A percentile compares a stretch with the other conserved stretches of the same genome.
phyloP scores from a whole-genome alignment of 2,329 filamentous ascomycete species.

The Thermothelomyces thermophilus region DNA sequence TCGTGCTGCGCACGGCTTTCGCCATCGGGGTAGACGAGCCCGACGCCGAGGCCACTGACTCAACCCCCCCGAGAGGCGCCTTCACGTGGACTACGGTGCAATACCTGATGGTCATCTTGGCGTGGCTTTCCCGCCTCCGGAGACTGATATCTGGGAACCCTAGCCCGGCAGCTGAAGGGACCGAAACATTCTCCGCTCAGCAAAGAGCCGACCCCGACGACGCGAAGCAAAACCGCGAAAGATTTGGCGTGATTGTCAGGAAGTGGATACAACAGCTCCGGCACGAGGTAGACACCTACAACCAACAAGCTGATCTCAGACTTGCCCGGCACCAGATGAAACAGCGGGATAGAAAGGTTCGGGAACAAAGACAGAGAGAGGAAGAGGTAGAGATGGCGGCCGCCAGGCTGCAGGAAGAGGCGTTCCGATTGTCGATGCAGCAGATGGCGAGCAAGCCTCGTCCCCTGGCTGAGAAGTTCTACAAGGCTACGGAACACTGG shows the following conservation, averaged over 20 bases:
- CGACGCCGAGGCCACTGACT: neutral
- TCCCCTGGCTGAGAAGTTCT: constrained; percentile 6
- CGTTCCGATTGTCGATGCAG: neutral
- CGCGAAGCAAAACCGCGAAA: neutral
- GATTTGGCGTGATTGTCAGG: neutral
- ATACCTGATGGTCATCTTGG: constrained; percentile 8
- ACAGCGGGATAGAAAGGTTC: constrained; percentile 6
- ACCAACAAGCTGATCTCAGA: constrained; percentile 5
- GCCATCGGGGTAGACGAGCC: constrained; percentile 3
- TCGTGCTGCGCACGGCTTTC: constrained; percentile 9
- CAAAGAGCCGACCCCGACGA: neutral
- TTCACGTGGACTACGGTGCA: constrained; percentile 14
- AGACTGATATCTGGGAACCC: neutral
- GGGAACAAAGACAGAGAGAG: neutral
- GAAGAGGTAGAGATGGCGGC: neutral
- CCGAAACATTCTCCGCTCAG: no score
- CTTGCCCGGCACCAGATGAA: constrained; percentile 1
- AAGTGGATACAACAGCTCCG: constrained; percentile 11
- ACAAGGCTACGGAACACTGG: neutral
- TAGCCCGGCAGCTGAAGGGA: neutral
- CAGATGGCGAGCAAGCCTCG: neutral
- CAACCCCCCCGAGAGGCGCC: neutral
- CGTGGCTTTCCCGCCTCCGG: constrained; percentile 10
- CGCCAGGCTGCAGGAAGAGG: neutral
- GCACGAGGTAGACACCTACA: constrained; percentile 1